These are phyloP conservation scores for Cyberlindnera lachancei DNA, from an alignment of 805 yeast species.

Conservation along the genomic window DNA sequence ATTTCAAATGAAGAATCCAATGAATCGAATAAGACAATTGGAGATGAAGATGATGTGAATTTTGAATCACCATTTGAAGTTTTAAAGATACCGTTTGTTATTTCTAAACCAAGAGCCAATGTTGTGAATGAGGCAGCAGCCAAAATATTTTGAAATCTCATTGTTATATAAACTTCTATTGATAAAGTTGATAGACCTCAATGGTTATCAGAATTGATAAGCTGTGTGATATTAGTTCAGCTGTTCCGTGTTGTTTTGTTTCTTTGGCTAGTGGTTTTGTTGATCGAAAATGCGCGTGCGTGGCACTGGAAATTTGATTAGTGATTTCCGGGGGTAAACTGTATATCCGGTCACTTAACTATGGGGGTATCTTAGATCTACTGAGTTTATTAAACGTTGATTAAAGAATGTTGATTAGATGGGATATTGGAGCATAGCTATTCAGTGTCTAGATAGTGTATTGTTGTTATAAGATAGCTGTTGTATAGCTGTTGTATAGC, in stretches of 20 bases:
- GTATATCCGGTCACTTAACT: too few species aligned
- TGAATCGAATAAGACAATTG: constrained; percentile 13
- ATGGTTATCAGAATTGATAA: background rate
- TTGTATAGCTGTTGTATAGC: too few species aligned
- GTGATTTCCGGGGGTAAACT: background rate
- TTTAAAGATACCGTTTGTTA: constrained; percentile 13
- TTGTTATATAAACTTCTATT: constrained; percentile 1
- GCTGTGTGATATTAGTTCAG: background rate
- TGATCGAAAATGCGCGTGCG: too few species aligned
- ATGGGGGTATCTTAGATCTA: too few species aligned
- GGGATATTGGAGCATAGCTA: too few species aligned
- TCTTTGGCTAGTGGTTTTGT: too few species aligned
- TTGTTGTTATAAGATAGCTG: too few species aligned
- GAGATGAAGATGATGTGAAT: constrained; percentile 7
- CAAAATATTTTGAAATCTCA: constrained; percentile 12
- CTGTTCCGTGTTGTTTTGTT: background rate
- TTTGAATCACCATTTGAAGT: constrained; percentile 7
- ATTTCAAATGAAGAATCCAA: constrained; percentile 12
- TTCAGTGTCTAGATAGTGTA: too few species aligned
- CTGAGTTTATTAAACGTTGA: background rate
- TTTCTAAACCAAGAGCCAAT: constrained; percentile 11
- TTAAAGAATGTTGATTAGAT: too few species aligned
- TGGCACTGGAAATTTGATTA: too few species aligned
- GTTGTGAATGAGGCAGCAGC: constrained; percentile 8
- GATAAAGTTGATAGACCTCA: background rate